Conservation (phyloP, 139 green algal species). For the Spirogloea muscicola region DNA sequence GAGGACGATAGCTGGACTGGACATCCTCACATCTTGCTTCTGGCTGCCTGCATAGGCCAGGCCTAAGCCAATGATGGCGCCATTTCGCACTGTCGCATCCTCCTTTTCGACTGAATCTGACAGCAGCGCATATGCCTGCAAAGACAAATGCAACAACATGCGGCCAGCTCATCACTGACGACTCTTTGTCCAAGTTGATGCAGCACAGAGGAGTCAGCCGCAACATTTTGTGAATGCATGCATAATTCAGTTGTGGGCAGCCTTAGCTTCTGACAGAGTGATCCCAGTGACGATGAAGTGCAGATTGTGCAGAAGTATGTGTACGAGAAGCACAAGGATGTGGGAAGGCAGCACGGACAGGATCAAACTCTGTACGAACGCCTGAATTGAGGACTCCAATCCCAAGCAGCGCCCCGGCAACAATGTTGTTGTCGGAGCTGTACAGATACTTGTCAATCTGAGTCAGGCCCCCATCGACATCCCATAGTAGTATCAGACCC, state of each 20-base stretch:
- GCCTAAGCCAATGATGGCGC: conserved; percentile 90
- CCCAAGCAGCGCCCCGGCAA: conserved; percentile 83
- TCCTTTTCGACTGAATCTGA: conserved; percentile 78
- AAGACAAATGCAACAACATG: not conserved
- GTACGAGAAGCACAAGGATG: too few species aligned
- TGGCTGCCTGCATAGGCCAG: conserved; percentile 92
- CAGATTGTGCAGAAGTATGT: too few species aligned
- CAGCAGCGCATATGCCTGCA: conserved; percentile 85
- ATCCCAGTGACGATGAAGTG: too few species aligned
- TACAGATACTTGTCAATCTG: conserved; percentile 99
- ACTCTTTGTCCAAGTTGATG: too few species aligned
- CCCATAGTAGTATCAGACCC: conserved; percentile 88
- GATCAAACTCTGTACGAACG: conserved; percentile 91
- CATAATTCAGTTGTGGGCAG: too few species aligned
- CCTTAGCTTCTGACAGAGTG: too few species aligned
- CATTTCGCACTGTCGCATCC: conserved; percentile 64
- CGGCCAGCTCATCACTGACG: too few species aligned
- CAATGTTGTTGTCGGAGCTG: conserved; percentile 67
- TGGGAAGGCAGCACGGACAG: conserved; percentile 47
- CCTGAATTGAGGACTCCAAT: conserved; percentile 85
- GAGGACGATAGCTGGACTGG: too few species aligned
- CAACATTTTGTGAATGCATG: too few species aligned
- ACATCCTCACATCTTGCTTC: conserved; percentile 61
- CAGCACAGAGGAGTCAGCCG: too few species aligned
- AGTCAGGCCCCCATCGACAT: conserved; percentile 92